Percentiles rank a stretch among this genome's conserved stretches.
These are phyloP conservation scores for Posidonia oceanica DNA, from an alignment of 116 monocot genomes.

Conservation along the genomic window DNA sequence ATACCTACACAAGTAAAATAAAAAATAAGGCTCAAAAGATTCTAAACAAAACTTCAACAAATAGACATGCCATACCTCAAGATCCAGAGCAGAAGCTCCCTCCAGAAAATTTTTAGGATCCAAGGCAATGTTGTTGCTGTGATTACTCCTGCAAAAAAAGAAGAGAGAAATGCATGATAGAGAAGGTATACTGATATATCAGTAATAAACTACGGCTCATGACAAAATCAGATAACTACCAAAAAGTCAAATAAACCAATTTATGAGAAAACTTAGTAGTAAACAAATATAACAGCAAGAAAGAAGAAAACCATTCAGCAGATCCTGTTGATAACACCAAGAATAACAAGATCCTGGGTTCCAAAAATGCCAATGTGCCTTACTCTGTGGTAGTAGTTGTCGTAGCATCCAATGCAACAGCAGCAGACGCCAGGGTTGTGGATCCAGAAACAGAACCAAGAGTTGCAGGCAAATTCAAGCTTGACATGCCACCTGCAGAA, in stretches of 20 bases:
- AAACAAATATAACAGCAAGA: no score
- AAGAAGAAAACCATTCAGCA: no score
- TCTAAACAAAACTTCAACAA: not conserved
- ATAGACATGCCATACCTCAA: constrained; percentile 36
- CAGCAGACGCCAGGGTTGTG: not conserved
- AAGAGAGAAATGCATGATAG: not conserved
- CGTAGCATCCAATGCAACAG: constrained; percentile 17
- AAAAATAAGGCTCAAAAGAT: not conserved
- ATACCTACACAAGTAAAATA: not conserved
- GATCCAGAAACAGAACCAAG: constrained; percentile 10
- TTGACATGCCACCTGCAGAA: constrained; percentile 13
- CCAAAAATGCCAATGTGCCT: not conserved
- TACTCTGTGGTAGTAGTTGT: constrained; percentile 16
- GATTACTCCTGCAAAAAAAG: constrained; percentile 18
- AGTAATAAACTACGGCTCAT: no score
- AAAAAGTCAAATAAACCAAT: no score
- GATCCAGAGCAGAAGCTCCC: constrained; percentile 48
- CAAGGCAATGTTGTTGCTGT: constrained; percentile 20
- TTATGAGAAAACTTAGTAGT: no score
- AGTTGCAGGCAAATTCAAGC: constrained; percentile 6
- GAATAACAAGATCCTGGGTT: not conserved
- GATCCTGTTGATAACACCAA: not conserved
- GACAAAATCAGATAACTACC: no score
- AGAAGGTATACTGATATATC: not conserved
- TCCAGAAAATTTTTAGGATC: constrained; percentile 20